Conservation (phyloP, 176 grass and related monocot genomes). For the Pontederia paniculata region DNA sequence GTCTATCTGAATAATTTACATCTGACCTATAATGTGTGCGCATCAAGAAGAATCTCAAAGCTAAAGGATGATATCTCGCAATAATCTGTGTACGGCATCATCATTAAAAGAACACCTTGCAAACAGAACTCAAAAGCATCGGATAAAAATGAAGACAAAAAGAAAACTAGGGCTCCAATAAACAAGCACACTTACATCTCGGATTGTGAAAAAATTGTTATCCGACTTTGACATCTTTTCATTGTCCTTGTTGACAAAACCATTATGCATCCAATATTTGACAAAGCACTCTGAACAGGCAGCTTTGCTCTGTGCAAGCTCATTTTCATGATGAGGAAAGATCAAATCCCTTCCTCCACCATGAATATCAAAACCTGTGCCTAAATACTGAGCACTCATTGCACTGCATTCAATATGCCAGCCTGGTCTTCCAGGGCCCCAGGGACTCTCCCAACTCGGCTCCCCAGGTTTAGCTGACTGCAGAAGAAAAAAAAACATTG, state of each 20-base stretch:
- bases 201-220: constrained; percentile 82
- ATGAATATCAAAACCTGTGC: constrained; percentile 63
- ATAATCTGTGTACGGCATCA: constrained; percentile 43
- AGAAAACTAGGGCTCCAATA: neutral
- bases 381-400: constrained; percentile 56
- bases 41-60: constrained; percentile 91
- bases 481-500: constrained; percentile 12
- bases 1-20: constrained; percentile 71
- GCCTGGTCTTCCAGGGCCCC: constrained; percentile 65
- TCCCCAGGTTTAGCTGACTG: constrained; percentile 51
- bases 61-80: constrained; percentile 77
- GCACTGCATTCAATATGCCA: constrained; percentile 89
- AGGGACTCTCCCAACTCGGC: constrained; percentile 61
- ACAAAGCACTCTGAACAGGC: constrained; percentile 46
- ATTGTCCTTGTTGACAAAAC: constrained; percentile 55
- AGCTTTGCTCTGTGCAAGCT: constrained; percentile 48
- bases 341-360: constrained; percentile 70
- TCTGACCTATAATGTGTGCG: constrained; percentile 85
- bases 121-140: neutral
- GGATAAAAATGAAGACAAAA: neutral
- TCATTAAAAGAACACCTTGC: neutral
- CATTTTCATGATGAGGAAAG: constrained; percentile 79
- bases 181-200: constrained; percentile 46
- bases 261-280: constrained; percentile 60
- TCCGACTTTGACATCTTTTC: constrained; percentile 73